Base-by-base conservation (phyloP, 306 rosid genomes). In the Sechiopsis laciniata region DNA sequence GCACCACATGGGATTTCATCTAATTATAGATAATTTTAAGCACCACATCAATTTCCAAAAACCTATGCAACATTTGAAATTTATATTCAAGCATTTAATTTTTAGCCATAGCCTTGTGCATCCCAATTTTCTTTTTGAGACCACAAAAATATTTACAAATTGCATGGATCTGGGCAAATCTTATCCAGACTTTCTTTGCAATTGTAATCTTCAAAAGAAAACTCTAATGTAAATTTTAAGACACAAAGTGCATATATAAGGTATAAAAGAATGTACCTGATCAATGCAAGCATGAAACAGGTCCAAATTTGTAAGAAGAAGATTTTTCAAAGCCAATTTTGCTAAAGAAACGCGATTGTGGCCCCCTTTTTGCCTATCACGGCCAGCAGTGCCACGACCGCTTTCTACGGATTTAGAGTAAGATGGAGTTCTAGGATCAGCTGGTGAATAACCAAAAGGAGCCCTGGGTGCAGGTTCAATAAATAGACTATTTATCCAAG, bases 391-490 rank as follows among this genome's bases (percentile, higher is more conserved):
- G 76, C 90, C 99, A 15, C 99, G 95, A 45, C 86, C 88, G 69
- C 96, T 91, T 74, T 95, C 99, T 58, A 79, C 81, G 24, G 79
- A 84, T 82, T 95, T 95, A 72, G 97, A 85, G 82, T 95, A 91
- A 3, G 99, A 91, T 63, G 97, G 99, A 79, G 97, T 91, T 88
- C 99, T 88, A 37, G 99, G 97, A 84, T 95, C 97, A 81, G 88
- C 92, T 70, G 99, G 99, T 51, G 99, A 95, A 82, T 85, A 91
- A 62, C 97, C 99, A 89, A 89, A 91, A 72, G 97, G 97, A 84
- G 93, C 99, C 86, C 97, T 88, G 3, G 97, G 89, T 50, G 93
- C 82, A 56, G 92, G 97, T 86, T 95, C 99, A 76, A 81, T 81
- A 85, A 95, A 95, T 87, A 95, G 87, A 85, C 90, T 88, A 81